A percentile compares a stretch with the other conserved stretches of the same genome.
These are phyloP conservation scores for Elaphomyces granulatus DNA, from an alignment of 495 filamentous ascomycete genomes.

Conservation along the genomic window DNA sequence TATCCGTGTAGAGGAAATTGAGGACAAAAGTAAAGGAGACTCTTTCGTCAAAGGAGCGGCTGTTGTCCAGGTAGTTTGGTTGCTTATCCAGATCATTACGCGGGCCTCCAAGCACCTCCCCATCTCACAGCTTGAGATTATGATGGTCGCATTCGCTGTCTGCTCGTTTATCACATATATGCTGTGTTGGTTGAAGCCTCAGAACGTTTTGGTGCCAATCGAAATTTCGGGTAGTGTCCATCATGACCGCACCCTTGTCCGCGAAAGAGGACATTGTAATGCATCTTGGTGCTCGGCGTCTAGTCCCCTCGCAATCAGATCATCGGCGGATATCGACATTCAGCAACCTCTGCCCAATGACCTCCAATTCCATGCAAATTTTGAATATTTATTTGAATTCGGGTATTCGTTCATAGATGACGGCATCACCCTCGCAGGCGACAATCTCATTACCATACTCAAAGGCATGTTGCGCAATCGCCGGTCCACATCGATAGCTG, in stretches of 20 bases:
- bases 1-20: conserved; percentile 15
- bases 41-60: conserved; percentile 10
- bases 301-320: too few species aligned
- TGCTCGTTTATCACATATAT: conserved; percentile 20
- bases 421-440: conserved; percentile 9
- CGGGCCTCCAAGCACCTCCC: conserved; percentile 12
- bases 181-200: not conserved
- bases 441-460: conserved; percentile 3
- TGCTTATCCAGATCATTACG: conserved; percentile 22
- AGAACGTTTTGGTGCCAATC: conserved; percentile 20
- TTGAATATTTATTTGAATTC: conserved; percentile 6
- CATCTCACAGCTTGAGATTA: conserved; percentile 25
- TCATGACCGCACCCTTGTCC: too few species aligned
- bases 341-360: conserved; percentile 21
- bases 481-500: conserved; percentile 8
- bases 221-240: too few species aligned
- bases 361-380: too few species aligned
- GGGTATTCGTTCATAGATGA: conserved; percentile 1
- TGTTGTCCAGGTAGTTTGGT: conserved; percentile 1
- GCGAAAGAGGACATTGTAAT: too few species aligned
- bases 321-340: too few species aligned
- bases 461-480: not conserved
- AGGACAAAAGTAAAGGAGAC: conserved; percentile 28
- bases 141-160: conserved; percentile 25
- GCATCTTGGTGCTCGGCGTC: too few species aligned